These are phyloP conservation scores for Aureobasidium sp. DNA, from an alignment of 2,329 filamentous ascomycete genomes.

Conservation along the genomic window DNA sequence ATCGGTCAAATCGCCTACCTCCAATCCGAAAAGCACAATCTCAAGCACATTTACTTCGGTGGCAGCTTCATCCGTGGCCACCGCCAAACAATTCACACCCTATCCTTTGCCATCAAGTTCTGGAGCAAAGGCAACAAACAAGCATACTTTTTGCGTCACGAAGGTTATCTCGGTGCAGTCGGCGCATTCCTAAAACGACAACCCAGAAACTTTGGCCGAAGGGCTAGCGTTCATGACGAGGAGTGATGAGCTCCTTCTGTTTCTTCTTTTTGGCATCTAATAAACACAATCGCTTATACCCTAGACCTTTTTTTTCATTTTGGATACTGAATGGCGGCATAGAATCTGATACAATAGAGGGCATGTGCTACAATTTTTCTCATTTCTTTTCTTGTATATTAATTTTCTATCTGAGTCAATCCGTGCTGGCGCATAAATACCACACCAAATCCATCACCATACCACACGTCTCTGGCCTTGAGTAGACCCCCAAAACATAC, in stretches of 20 bases:
- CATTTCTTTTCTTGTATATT: neutral
- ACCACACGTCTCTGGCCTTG: neutral
- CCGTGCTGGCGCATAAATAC: neutral
- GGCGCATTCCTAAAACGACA: constrained; percentile 90
- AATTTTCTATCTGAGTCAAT: neutral
- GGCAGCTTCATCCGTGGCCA: constrained; percentile 95
- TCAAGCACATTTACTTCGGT: constrained; percentile 94
- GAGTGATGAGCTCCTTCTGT: neutral
- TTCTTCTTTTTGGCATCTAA: neutral
- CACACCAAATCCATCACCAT: neutral
- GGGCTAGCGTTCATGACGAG: constrained; percentile 29
- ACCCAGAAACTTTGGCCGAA: constrained; percentile 81
- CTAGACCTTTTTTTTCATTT: neutral
- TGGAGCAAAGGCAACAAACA: constrained; percentile 93
- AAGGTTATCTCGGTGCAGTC: constrained; percentile 89
- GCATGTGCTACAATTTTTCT: neutral
- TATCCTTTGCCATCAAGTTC: constrained; percentile 94
- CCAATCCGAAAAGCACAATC: constrained; percentile 88
- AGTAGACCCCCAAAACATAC: neutral
- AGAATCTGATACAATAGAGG: neutral
- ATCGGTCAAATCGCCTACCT: constrained; percentile 96
- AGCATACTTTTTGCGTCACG: constrained; percentile 90
- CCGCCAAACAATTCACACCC: constrained; percentile 93
- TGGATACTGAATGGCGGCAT: neutral
- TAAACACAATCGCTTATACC: neutral